A percentile compares a stretch with the other conserved stretches of the same genome.
Evolutionary conservation across 306 rosid species (phyloP).

Genomic region (Hippophae rhamnoides): DNA sequence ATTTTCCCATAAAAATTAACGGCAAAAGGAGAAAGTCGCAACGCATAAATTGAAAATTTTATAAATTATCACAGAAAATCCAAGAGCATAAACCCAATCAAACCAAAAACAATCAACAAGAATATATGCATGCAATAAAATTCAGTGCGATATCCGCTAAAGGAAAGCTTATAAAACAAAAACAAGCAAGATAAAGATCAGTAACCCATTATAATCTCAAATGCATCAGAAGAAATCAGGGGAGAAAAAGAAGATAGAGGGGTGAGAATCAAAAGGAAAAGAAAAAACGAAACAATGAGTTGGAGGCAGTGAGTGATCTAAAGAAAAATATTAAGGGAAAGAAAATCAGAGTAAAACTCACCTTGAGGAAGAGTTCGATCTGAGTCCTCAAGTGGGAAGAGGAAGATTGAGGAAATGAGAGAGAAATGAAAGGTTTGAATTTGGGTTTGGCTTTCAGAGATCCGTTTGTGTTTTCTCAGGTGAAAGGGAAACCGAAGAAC

Average conservation of each 20-base stretch:
- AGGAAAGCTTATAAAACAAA: neutral
- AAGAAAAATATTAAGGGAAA: neutral
- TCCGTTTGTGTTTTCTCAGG: neutral
- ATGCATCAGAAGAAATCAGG: neutral
- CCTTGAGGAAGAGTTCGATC: neutral
- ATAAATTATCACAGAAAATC: neutral
- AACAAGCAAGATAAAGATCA: neutral
- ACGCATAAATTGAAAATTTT: neutral
- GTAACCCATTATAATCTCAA: neutral
- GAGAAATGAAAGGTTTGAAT: neutral
- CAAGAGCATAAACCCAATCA: neutral
- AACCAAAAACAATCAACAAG: neutral
- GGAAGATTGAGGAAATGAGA: neutral
- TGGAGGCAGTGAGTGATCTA: neutral
- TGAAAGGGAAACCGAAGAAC: neutral
- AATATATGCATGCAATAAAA: slow-evolving; percentile 1
- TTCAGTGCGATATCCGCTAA: neutral
- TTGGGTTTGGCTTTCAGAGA: neutral
- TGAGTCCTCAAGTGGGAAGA: neutral
- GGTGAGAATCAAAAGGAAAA: neutral
- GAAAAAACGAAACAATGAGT: neutral
- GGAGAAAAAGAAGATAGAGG: neutral
- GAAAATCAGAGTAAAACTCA: neutral
- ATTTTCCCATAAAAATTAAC: neutral
- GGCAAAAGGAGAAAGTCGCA: neutral